These are phyloP conservation scores for Torulaspora microellipsoides DNA, from an alignment of 805 yeast genomes.

Conservation along the genomic window DNA sequence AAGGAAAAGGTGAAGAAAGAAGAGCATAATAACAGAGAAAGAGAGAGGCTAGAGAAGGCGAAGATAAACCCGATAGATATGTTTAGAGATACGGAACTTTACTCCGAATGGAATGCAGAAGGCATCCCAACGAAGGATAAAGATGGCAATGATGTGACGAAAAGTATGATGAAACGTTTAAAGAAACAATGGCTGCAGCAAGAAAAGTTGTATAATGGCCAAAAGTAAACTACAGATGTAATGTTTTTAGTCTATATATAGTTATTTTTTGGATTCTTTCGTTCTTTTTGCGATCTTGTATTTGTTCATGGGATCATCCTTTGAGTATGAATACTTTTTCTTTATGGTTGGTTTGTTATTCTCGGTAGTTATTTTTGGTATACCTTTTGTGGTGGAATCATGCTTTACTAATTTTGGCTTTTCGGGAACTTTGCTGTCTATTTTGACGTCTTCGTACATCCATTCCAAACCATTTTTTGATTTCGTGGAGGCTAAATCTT, in stretches of 20 bases:
- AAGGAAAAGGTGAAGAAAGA: constrained; percentile 46
- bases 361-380: constrained; percentile 1
- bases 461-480: constrained; percentile 57
- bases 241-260: not conserved
- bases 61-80: constrained; percentile 64
- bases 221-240: constrained; percentile 1
- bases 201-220: constrained; percentile 61
- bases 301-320: constrained; percentile 31
- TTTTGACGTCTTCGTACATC: constrained; percentile 69
- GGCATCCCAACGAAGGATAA: constrained; percentile 78
- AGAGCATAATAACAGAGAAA: constrained; percentile 60
- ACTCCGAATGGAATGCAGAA: constrained; percentile 73
- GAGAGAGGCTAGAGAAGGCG: constrained; percentile 61
- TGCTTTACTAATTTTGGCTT: constrained; percentile 8
- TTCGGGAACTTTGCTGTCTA: not conserved
- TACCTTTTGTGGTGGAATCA: not conserved
- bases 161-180: constrained; percentile 81
- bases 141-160: constrained; percentile 78
- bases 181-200: constrained; percentile 74
- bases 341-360: constrained; percentile 1
- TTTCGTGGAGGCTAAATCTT: constrained; percentile 39
- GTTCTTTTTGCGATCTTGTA: constrained; percentile 11
- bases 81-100: constrained; percentile 57
- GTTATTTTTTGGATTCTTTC: not conserved
- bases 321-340: constrained; percentile 9